Conservation (phyloP, 257 asterid species). For the Marsdenia floribunda region DNA sequence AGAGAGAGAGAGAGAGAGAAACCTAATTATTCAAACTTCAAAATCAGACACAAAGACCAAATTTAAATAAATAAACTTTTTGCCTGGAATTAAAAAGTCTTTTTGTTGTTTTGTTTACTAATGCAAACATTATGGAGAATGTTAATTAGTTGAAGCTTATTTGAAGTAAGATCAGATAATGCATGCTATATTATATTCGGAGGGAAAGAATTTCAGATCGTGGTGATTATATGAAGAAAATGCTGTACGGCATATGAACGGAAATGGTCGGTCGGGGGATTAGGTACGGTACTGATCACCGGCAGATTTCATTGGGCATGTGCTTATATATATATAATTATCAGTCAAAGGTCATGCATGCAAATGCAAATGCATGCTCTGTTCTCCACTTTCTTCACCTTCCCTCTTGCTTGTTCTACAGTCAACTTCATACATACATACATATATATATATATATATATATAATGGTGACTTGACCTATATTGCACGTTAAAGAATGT, state of each 20-base stretch:
- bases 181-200: not conserved
- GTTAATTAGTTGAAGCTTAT: not conserved
- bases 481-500: not conserved
- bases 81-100: not conserved
- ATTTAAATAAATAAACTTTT: not conserved
- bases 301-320: not conserved
- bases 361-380: no score
- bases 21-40: not conserved
- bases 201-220: not conserved
- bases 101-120: not conserved
- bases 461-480: not conserved
- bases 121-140: not conserved
- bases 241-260: not conserved
- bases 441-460: no score
- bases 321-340: no score
- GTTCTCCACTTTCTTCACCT: no score
- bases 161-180: not conserved
- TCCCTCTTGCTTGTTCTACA: no score
- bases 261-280: not conserved
- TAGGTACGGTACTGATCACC: not conserved
- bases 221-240: not conserved
- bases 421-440: no score
- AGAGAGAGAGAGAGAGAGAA: not conserved
- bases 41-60: not conserved
- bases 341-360: no score